Evolutionary conservation across 805 yeast genomes (phyloP).

Genomic region (Kazachstania viticola): DNA sequence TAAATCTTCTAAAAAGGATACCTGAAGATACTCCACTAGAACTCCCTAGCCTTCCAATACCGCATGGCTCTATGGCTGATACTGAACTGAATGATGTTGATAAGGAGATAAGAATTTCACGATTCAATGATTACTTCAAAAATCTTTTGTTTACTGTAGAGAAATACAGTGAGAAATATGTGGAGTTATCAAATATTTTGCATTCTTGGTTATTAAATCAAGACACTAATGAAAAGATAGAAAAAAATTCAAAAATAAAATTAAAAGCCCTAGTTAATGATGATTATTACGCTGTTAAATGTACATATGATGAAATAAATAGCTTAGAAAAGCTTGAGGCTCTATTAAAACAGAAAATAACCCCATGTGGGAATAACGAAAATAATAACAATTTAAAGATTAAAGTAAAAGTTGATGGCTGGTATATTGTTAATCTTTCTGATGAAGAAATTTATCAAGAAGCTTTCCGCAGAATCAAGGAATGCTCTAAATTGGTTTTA

Average conservation of each 20-base stretch:
- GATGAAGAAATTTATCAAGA: conserved; percentile 8
- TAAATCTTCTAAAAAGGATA: conserved; percentile 3
- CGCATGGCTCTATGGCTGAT: neutral
- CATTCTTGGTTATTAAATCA: conserved; percentile 5
- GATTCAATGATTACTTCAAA: conserved; percentile 5
- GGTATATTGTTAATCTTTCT: conserved; percentile 11
- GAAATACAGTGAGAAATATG: neutral
- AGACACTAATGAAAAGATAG: neutral
- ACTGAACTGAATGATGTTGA: neutral
- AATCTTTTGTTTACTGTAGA: neutral
- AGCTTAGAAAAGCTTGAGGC: conserved; percentile 6
- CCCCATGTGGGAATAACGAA: neutral
- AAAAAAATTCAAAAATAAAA: conserved; percentile 4
- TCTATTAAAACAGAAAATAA: conserved; percentile 1
- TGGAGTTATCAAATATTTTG: conserved; percentile 2
- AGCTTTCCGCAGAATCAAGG: conserved; percentile 5
- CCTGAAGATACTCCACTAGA: neutral
- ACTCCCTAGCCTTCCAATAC: conserved; percentile 8
- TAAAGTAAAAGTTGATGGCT: conserved; percentile 10
- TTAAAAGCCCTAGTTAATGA: conserved; percentile 12
- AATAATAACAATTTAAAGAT: conserved; percentile 1
- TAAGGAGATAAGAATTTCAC: conserved; percentile 4
- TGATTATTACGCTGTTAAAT: conserved; percentile 16
- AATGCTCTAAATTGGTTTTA: conserved; percentile 6
- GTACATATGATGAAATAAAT: conserved; percentile 6